These are phyloP conservation scores for Citeromyces nyonsensis DNA, from an alignment of 805 yeast genomes.

Conservation along the genomic window DNA sequence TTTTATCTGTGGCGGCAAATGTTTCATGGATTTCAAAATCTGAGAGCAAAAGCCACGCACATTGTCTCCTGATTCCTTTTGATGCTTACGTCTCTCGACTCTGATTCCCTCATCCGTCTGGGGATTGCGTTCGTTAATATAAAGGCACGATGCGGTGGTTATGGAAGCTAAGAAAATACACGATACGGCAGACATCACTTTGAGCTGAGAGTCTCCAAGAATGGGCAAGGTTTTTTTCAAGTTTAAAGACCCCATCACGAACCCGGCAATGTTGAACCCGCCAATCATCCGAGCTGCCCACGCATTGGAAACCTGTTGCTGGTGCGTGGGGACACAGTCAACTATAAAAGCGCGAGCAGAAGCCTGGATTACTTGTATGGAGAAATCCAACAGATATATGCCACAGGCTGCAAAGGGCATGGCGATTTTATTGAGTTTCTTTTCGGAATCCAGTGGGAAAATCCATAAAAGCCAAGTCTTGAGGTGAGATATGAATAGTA, in stretches of 20 bases:
- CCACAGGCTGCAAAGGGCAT: conserved; percentile 36
- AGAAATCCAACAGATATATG: conserved; percentile 37
- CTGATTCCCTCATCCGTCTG: conserved; percentile 20
- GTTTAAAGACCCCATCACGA: conserved; percentile 32
- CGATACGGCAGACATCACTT: conserved; percentile 28
- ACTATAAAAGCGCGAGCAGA: conserved; percentile 45
- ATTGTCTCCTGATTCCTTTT: conserved; percentile 7
- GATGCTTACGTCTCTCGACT: conserved; percentile 19
- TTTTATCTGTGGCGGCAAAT: conserved; percentile 33
- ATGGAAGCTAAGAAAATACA: conserved; percentile 21
- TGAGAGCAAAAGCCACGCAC: conserved; percentile 14
- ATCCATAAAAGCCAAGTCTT: too few relatives aligned
- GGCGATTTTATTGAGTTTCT: conserved; percentile 8
- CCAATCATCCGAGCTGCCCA: conserved; percentile 58
- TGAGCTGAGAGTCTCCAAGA: conserved; percentile 34
- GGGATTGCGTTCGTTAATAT: conserved; percentile 34
- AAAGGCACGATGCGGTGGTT: conserved; percentile 21
- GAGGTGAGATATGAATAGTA: conserved; percentile 29
- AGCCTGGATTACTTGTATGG: conserved; percentile 45
- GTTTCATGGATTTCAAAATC: conserved; percentile 16
- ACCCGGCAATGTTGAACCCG: conserved; percentile 40
- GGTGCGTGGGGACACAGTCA: conserved; percentile 40
- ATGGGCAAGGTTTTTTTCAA: conserved; percentile 18
- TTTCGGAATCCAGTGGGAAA: conserved; percentile 11
- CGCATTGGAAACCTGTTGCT: conserved; percentile 44